Base-by-base conservation (phyloP, 2,329 filamentous ascomycete species). In the Aspergillus puulaauensis region DNA sequence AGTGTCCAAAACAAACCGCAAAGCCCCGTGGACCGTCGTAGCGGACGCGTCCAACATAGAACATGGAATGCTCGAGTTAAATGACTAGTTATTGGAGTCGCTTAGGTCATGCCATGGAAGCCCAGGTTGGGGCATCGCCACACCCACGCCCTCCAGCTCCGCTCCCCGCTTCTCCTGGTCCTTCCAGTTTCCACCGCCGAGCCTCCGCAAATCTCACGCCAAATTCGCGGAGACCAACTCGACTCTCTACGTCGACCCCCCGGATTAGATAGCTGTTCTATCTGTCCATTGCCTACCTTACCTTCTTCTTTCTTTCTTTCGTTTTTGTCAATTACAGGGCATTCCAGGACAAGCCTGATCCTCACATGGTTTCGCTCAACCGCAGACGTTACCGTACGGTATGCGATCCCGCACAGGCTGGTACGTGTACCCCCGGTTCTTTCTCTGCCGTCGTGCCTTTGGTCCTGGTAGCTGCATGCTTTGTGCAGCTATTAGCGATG, bases 361-460 rank as follows among this genome's bases (percentile, higher is more conserved):
- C 46, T 66, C 62, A 60, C 39, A 70, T 71, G 69, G 66, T 63
- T 63, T 60, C 63, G 61, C 61, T 68, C 58, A 61, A 60, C 59
- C 59, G 61, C 52, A 61, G 37, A 60, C 60, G 59, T 61, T 64
- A 61, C 64, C 59, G 59, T 60, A 64, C 69, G 71, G 69, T 64
- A 77, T 77, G 75, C 74, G 75, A 70, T 77, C 75, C 62, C 67
- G 75, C 67, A 77, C 75, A 66, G 75, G 75, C 65, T 77, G 75
- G 74, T 76, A 64, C 59, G 74, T 72, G 40, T 46, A 44, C 33
- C 41, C 49, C 41, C 19, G n/a, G 40, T 48, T 17, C 5, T 33
- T 33, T 35, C 31, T 45, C 8, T 23, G 33, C 33, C 17, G 31
- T 40, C n/a, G 2, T 44, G 3, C 9, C 21, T 33, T 46, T 39